Evolutionary conservation across 805 yeast species (phyloP), one percentile per base, ranked within the genome.

Genomic region (Candida nitratophila): DNA sequence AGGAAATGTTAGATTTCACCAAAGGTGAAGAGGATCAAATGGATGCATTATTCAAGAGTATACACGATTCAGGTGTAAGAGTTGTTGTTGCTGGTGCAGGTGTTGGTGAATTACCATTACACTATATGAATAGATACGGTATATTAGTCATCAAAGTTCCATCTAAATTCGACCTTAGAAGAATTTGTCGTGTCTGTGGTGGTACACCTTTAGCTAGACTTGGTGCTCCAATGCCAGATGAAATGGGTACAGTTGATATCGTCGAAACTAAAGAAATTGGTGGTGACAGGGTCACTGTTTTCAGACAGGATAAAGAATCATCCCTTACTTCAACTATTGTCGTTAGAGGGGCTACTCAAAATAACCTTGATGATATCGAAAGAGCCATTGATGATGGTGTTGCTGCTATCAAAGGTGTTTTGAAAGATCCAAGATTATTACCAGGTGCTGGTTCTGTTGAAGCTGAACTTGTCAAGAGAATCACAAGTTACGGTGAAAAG

Each of bases 361-460:
- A 87, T 68, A 79, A 76, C 61, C 70, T 93, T 61, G 99, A 93
- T 59, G 98, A 93, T 62, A 78, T 93, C 47, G 99, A 93, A 71
- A 81, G 99, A 59, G 96, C 98, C 41, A 87, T 93, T 50, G 98
- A 93, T 61, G 99, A 93, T 59, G 97, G 98, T 59, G 96, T 93
- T 40, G 78, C 87, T 47, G 86, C 95, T 29, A 79, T 91, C 53
- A 93, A 93, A 68, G 90, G 96, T 1, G 73, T 93, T 51, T 75
- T 91, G 54, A 85, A 83, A 65, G 96, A 91, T 63, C 70, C 77
- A 41, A 74, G 86, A 50, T 74, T 91, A 52, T 73, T 91, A 49
- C 90, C 97, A 3, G 99, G 99, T 50, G 99, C 99, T 0, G 99
- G 99, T 55, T 90, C 97, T 29, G 74, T 85, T 14, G 99, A 93